Evolutionary conservation across 148 eudicot genomes (phyloP), one percentile per base, ranked within the genome.

Genomic region (Linanthus parryae): DNA sequence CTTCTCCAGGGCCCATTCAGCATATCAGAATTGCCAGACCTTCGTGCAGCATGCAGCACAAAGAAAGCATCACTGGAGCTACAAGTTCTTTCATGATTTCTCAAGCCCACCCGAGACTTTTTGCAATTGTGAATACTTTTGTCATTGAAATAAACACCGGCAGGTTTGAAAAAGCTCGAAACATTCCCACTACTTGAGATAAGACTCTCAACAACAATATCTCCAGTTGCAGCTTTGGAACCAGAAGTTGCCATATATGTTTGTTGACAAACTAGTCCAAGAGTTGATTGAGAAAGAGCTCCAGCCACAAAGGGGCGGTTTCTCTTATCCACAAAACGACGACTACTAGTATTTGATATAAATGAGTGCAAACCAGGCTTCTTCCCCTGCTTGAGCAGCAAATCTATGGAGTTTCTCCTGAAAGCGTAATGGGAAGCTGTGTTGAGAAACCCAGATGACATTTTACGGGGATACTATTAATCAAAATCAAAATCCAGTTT

Each of bases 161-260:
- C 45, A 10, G 82, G 80, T 64, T 70, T 80, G 9, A 37, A 77
- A 46, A 62, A 38, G 54, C 58, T 67, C 5, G 58, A 42, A 11
- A 64, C 66, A 64, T 52, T 75, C 30, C 84, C 80, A 54, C 68
- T 59, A 20, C 69, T 69, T 16, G 74, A 52, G 12, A 67, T 48
- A 31, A 68, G 42, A 33, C 15, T 66, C 63, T 84, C 89, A 5
- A 77, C 78, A 54, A 65, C 53, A 19, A 82, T 28, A 74, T 85
- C 95, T 29, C 78, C 82, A 19, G 88, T 44, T 22, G 80, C 71
- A 45, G 79, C 43, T 15, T 63, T 70, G 8, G 85, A 69, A 26
- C 81, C 81, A 26, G 91, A 71, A 54, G 92, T 64, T 26, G 84
- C 85, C 95, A 83, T 81, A 21, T n/a, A n/a, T n/a, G n/a, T n/a